These are phyloP conservation scores for Leishmania martiniquensis DNA, from an alignment of 208 protist genomes.

Conservation along the genomic window DNA sequence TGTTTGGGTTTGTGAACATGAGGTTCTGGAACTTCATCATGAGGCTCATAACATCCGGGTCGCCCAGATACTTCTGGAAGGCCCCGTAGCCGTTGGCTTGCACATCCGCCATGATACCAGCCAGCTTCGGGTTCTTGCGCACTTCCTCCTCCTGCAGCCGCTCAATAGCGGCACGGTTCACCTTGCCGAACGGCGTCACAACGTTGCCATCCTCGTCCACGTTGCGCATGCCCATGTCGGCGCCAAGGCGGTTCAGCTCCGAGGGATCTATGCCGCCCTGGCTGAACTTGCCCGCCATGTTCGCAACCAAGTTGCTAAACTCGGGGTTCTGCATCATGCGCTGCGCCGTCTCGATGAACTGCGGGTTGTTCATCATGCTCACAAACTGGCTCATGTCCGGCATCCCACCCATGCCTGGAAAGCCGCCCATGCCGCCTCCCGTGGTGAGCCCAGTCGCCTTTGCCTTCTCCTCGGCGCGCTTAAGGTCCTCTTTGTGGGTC, in stretches of 20 bases:
- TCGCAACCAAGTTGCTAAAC: slow-evolving; percentile 83
- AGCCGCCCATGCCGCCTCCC: slow-evolving; percentile 31
- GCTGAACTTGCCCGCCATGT: slow-evolving; percentile 80
- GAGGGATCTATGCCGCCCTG: slow-evolving; percentile 52
- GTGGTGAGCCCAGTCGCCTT: slow-evolving; percentile 38
- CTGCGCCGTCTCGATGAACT: slow-evolving; percentile 89
- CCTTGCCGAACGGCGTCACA: slow-evolving; percentile 80
- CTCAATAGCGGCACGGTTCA: slow-evolving; percentile 67
- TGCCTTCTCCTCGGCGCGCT: slow-evolving; percentile 85
- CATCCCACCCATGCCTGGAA: slow-evolving; percentile 56
- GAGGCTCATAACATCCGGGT: slow-evolving; percentile 90
- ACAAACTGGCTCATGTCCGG: slow-evolving; percentile 80
- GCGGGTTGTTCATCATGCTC: slow-evolving; percentile 91
- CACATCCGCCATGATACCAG: slow-evolving; percentile 84
- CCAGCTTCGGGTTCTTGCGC: slow-evolving; percentile 83
- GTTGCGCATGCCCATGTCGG: slow-evolving; percentile 42
- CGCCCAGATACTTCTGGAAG: slow-evolving; percentile 91
- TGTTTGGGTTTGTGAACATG: slow-evolving; percentile 45
- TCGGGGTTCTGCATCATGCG: slow-evolving; percentile 92
- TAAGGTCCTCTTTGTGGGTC: slow-evolving; percentile 92
- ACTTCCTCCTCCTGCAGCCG: slow-evolving; percentile 76
- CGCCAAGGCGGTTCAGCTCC: slow-evolving; percentile 50
- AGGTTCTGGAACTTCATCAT: slow-evolving; percentile 87
- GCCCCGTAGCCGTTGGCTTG: slow-evolving; percentile 77
- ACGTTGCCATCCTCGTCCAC: slow-evolving; percentile 66